Percentiles rank a stretch among this genome's conserved stretches.
Conservation (phyloP, 2,329 filamentous ascomycete genomes). For the Didymella lethalis region DNA sequence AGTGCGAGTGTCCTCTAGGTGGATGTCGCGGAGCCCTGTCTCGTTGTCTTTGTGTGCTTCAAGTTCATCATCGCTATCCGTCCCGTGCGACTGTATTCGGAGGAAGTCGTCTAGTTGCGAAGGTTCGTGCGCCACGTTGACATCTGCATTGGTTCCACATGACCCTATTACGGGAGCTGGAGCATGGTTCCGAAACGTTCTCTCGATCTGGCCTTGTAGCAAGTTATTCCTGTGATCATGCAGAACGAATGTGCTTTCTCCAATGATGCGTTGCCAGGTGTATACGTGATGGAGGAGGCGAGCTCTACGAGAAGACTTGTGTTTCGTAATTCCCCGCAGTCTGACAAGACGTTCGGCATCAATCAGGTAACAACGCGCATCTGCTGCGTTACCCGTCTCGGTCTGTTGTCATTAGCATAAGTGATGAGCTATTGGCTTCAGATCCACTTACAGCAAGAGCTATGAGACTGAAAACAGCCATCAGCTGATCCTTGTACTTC, state of each 20-base stretch:
- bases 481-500: conserved; percentile 31
- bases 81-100: conserved; percentile 44
- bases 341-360: conserved; percentile 57
- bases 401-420: conserved; percentile 15
- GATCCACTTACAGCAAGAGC: conserved; percentile 24
- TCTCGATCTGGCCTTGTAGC: conserved; percentile 19
- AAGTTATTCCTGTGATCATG: conserved; percentile 23
- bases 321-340: conserved; percentile 49
- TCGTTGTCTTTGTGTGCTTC: conserved; percentile 49
- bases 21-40: conserved; percentile 50
- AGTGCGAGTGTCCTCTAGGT: conserved; percentile 37
- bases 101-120: conserved; percentile 53
- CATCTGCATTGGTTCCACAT: conserved; percentile 13
- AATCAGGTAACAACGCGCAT: conserved; percentile 50
- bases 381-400: conserved; percentile 31
- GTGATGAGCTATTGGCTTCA: background rate
- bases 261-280: conserved; percentile 28
- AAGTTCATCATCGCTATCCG: conserved; percentile 52
- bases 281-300: conserved; percentile 54
- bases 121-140: conserved; percentile 30
- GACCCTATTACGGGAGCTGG: conserved; percentile 19
- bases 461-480: conserved; percentile 28
- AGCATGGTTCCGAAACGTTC: conserved; percentile 6
- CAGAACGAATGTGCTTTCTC: conserved; percentile 47
- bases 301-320: conserved; percentile 52